Evolutionary conservation across 2,329 filamentous ascomycete genomes (phyloP).

Genomic region (Diplodia intermedia): DNA sequence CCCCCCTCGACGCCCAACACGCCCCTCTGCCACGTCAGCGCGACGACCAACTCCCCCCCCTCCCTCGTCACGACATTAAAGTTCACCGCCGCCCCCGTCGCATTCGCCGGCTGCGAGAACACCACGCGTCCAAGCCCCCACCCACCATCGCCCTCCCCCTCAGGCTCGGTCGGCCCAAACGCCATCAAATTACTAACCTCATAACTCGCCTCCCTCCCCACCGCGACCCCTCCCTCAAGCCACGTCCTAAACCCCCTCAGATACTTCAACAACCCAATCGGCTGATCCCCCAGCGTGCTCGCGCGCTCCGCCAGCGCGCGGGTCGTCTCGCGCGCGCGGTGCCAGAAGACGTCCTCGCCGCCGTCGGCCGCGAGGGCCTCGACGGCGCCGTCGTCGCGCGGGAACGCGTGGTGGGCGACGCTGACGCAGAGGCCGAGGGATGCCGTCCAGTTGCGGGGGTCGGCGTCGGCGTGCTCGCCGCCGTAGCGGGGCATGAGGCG

Average conservation of each 20-base stretch:
- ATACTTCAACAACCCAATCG: conserved; percentile 55
- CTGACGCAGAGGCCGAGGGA: conserved; percentile 47
- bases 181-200: conserved; percentile 56
- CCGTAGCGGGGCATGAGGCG: conserved; percentile 38
- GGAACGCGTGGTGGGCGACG: conserved; percentile 41
- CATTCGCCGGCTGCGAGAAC: conserved; percentile 56
- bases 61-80: conserved; percentile 54
- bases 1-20: conserved; percentile 46
- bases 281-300: conserved; percentile 47
- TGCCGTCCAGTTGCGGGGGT: conserved; percentile 37
- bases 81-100: conserved; percentile 46
- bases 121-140: conserved; percentile 47
- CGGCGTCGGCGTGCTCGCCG: neutral
- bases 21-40: conserved; percentile 54
- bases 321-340: conserved; percentile 43
- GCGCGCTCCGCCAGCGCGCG: conserved; percentile 44
- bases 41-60: conserved; percentile 49
- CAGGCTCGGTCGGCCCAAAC: conserved; percentile 47
- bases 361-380: neutral
- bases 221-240: conserved; percentile 49
- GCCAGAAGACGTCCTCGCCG: conserved; percentile 45
- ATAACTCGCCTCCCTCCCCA: conserved; percentile 51
- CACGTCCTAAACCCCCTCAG: conserved; percentile 50
- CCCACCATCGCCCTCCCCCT: neutral
- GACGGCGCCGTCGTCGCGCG: neutral